Evolutionary conservation across 2,329 filamentous ascomycete species (phyloP), one percentile per base, ranked within the genome.

Genomic region (Simplicillium sp.): DNA sequence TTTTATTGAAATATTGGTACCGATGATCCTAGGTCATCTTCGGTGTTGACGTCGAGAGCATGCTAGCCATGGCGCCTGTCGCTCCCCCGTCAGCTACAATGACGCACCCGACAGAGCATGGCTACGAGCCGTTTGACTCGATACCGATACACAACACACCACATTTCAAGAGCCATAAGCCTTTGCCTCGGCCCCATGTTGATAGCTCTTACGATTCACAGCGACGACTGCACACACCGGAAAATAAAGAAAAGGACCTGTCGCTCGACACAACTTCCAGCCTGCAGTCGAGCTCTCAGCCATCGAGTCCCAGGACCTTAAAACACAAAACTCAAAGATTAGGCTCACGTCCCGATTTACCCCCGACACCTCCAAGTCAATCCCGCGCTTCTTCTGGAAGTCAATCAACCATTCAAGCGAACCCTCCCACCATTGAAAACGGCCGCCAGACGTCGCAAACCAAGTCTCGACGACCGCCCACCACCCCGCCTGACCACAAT

Each of bases 291-390:
- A 44, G 14, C 46, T 58, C 56, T 37, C 62, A 62, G 38, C 50
- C 59, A 12, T 55, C 62, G 12, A 67, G 58, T 44, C 57, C 64
- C 11, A 60, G 60, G 43, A 60, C 54, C 15, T 54, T 65, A 39
- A 67, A 63, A 46, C 66, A 65, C 45, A 64, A 69, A 41, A 53
- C 62, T 36, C 60, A 58, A 40, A 62, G 61, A 34, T 61, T 67
- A 45, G 60, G 61, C 38, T 61, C 59, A 31, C 67, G 70, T 2
- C 70, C 70, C 14, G 68, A 69, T 48, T 61, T 73, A 31, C 78
- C 78, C 33, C 77, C 77, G n/a, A 82, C 78, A 18, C 78, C 78
- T 36, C 78, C 78, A 13, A 69, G 70, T 37, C 73, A 78, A 51
- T 79, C 75, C 34, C 70, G 73, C 44, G 71, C 70, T 37, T 75